Conservation (phyloP, 495 filamentous ascomycete genomes). For the Talaromyces ruber region DNA sequence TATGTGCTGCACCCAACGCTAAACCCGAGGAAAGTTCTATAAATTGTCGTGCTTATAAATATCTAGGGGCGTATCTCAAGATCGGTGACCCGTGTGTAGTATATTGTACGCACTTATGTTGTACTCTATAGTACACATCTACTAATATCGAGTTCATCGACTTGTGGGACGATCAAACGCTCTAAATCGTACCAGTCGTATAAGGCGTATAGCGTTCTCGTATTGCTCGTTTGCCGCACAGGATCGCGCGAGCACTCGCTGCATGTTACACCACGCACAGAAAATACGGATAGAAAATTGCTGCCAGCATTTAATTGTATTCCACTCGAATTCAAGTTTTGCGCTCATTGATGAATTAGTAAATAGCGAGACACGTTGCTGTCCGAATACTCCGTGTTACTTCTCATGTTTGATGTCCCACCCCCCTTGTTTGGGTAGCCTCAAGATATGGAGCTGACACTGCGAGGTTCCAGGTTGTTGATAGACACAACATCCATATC, state of each 20-base stretch:
- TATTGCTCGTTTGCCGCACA: neutral
- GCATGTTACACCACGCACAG: neutral
- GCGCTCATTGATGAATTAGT: no score
- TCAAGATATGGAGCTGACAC: neutral
- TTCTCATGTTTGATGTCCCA: neutral
- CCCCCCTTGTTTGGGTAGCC: neutral
- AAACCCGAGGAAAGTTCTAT: no score
- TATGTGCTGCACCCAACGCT: no score
- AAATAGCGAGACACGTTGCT: neutral
- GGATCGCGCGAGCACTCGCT: neutral
- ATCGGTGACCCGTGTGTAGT: neutral
- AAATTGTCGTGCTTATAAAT: no score
- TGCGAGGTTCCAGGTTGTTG: neutral
- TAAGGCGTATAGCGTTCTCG: neutral
- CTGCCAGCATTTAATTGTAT: neutral
- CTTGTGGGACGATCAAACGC: neutral
- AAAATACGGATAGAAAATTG: neutral
- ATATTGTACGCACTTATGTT: neutral
- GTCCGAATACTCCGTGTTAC: neutral
- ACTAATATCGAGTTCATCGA: neutral
- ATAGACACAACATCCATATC: neutral
- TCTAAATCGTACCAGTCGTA: neutral
- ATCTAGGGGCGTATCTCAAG: neutral
- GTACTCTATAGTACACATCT: neutral
- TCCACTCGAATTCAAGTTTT: neutral